These are phyloP conservation scores for Calonectria henricotiae DNA, from an alignment of 2,329 filamentous ascomycete genomes.

Conservation along the genomic window DNA sequence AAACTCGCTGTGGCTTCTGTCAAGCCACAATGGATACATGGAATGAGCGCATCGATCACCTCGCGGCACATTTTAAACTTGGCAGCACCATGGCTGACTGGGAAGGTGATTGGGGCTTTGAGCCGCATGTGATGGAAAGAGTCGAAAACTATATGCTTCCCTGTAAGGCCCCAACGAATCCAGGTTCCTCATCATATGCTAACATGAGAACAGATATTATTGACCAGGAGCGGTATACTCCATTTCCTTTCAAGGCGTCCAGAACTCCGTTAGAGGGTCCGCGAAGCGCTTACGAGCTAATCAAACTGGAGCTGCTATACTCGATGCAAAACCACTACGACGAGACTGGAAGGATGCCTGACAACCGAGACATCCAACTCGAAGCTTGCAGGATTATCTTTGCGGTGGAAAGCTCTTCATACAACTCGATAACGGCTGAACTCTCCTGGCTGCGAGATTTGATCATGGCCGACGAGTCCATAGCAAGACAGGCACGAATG, in stretches of 20 bases:
- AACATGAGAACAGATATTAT: neutral
- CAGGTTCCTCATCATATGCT: neutral
- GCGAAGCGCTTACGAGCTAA: constrained; percentile 1
- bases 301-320: constrained; percentile 8
- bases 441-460: constrained; percentile 11
- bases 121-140: constrained; percentile 28
- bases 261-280: neutral
- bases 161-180: neutral
- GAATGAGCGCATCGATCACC: constrained; percentile 52
- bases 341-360: neutral
- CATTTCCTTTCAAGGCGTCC: neutral
- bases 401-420: neutral
- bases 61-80: constrained; percentile 49
- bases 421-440: neutral
- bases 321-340: constrained; percentile 9
- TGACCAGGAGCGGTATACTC: constrained; percentile 1
- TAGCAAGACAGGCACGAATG: neutral
- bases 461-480: constrained; percentile 8
- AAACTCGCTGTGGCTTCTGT: constrained; percentile 56
- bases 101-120: constrained; percentile 48
- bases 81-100: constrained; percentile 50
- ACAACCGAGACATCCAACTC: neutral
- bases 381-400: constrained; percentile 16
- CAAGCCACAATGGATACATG: constrained; percentile 48
- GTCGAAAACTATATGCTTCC: constrained; percentile 2